A percentile compares a stretch with the other conserved stretches of the same genome.
Conservation (phyloP, 768 basidiomycete species). For the Tylopilus rubrobrunneus region DNA sequence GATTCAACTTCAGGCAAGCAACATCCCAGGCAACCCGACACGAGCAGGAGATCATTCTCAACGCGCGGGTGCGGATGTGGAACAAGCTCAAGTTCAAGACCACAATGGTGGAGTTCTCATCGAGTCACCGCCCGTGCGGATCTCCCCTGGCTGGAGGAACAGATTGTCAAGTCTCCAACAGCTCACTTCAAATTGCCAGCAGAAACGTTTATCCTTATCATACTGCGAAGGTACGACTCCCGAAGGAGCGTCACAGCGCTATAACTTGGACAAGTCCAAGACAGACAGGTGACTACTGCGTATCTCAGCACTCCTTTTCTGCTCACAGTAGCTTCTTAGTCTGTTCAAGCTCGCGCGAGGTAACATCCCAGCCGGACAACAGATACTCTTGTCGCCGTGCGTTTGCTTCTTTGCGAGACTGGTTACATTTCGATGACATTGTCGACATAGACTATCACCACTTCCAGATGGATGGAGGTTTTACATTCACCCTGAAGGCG, state of each 20-base stretch:
- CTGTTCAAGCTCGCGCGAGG: background rate
- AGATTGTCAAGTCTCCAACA: background rate
- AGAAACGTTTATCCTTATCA: background rate
- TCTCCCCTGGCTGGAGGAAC: background rate
- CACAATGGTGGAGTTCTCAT: too few species aligned
- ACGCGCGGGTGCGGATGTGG: background rate
- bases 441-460: background rate
- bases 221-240: background rate
- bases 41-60: background rate
- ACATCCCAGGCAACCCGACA: background rate
- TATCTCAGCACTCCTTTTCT: background rate
- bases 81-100: background rate
- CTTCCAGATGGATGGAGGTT: constrained; percentile 6
- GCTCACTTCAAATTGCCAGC: background rate
- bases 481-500: constrained; percentile 14
- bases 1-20: background rate
- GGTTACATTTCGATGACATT: background rate
- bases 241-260: constrained; percentile 9
- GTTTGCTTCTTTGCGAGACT: background rate
- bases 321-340: background rate
- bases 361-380: constrained; percentile 9
- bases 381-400: constrained; percentile 5
- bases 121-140: background rate
- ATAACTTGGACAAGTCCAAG: background rate
- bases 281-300: background rate